Percentiles rank a stretch among this genome's conserved stretches.
Conservation (phyloP, 1,284 basidiomycete species). For the Porogramme epimiltina region DNA sequence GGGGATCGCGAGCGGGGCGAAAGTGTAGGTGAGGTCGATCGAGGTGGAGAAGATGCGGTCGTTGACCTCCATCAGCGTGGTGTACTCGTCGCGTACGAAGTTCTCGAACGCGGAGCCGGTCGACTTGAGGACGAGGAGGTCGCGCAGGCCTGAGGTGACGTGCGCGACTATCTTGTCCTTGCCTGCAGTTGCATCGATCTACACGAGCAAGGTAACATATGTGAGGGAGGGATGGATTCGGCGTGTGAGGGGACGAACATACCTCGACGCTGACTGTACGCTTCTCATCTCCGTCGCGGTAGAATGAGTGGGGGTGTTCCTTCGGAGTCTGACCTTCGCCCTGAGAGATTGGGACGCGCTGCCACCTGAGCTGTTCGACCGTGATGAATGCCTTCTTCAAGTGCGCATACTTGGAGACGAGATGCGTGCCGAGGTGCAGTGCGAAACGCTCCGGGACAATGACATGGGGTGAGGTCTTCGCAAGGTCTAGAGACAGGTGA, state of each 20-base stretch:
- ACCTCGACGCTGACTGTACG: conserved; percentile 68
- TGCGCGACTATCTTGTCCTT: conserved; percentile 61
- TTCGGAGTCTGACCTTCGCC: conserved; percentile 39
- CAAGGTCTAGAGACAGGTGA: conserved; percentile 58
- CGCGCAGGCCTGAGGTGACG: conserved; percentile 72
- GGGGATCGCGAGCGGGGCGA: conserved; percentile 51
- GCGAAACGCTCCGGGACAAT: conserved; percentile 86
- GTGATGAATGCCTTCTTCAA: conserved; percentile 76
- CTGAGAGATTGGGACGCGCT: conserved; percentile 58
- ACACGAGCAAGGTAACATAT: neutral
- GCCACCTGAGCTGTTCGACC: conserved; percentile 86
- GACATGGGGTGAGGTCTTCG: conserved; percentile 86
- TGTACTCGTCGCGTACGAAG: conserved; percentile 87
- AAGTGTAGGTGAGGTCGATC: conserved; percentile 73
- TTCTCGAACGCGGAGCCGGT: conserved; percentile 85
- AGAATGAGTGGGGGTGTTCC: conserved; percentile 82
- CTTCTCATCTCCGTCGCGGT: conserved; percentile 91
- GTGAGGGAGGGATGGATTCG: neutral
- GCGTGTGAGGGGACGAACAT: conserved; percentile 18
- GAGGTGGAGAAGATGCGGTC: conserved; percentile 91
- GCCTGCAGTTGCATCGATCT: conserved; percentile 65
- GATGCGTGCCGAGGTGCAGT: conserved; percentile 82
- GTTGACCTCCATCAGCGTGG: conserved; percentile 79
- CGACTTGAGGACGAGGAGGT: conserved; percentile 89
- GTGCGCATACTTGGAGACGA: conserved; percentile 85